Evolutionary conservation across 805 yeast genomes (phyloP).

Genomic region (Lipomyces orientalis): DNA sequence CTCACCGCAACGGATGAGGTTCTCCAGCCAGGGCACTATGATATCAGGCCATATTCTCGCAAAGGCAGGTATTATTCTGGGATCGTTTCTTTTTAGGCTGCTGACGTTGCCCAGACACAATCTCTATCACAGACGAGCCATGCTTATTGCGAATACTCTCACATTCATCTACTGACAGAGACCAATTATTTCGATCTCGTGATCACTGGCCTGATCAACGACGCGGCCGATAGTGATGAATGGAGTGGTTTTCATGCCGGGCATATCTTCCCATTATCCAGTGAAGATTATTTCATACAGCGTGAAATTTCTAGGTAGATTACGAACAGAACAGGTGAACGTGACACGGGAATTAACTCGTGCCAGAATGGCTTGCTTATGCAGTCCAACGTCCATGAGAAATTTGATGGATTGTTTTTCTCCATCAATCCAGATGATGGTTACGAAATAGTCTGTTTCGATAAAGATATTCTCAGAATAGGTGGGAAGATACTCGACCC

Average conservation of each 20-base stretch:
- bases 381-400: slow-evolving; percentile 2
- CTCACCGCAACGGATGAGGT: too few relatives aligned
- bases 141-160: neutral
- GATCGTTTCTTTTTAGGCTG: too few relatives aligned
- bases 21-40: too few relatives aligned
- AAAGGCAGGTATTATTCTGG: too few relatives aligned
- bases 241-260: neutral
- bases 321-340: too few relatives aligned
- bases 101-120: too few relatives aligned
- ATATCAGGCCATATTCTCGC: too few relatives aligned
- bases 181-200: neutral
- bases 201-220: neutral
- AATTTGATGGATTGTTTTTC: neutral
- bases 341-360: neutral
- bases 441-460: neutral
- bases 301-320: neutral
- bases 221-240: neutral
- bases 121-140: neutral
- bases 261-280: neutral
- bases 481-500: neutral
- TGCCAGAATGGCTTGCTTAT: neutral
- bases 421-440: too few relatives aligned
- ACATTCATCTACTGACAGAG: neutral
- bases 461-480: neutral
- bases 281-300: neutral